Conservation (phyloP, 176 grass and related monocot species). For the Saccharum spontaneum region DNA sequence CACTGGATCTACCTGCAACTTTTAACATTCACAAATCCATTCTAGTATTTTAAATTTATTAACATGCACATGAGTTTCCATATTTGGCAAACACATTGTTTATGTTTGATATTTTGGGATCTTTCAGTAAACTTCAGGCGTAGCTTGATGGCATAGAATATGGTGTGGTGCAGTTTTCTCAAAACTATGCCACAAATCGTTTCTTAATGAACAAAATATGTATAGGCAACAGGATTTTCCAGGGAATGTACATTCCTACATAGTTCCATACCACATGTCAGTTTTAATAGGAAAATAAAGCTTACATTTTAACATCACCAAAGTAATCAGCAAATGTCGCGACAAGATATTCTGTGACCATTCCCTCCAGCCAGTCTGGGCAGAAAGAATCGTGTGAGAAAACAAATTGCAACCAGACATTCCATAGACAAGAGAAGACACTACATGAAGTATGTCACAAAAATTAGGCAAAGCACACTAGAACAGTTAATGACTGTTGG, state of each 20-base stretch:
- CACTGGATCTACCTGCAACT: slow-evolving; percentile 7
- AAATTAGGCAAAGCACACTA: not conserved
- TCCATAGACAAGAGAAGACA: not conserved
- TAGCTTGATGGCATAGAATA: not conserved
- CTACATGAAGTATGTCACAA: not conserved
- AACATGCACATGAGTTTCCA: slow-evolving; percentile 13
- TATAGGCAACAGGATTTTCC: slow-evolving; percentile 20
- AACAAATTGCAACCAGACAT: not conserved
- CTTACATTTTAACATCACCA: slow-evolving; percentile 93
- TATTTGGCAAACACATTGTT: slow-evolving; percentile 20
- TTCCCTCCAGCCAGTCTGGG: slow-evolving; percentile 83
- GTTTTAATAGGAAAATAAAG: slow-evolving; percentile 36
- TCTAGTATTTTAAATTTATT: not conserved
- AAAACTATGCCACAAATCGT: not conserved
- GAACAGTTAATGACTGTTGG: not conserved
- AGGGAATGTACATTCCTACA: slow-evolving; percentile 11
- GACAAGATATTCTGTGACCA: slow-evolving; percentile 94
- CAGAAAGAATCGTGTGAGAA: slow-evolving; percentile 25
- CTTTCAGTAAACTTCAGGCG: not conserved
- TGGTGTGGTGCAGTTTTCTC: slow-evolving; percentile 5
- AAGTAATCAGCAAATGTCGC: slow-evolving; percentile 97
- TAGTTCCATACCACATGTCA: not conserved
- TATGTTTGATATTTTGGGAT: slow-evolving; percentile 19
- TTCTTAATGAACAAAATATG: slow-evolving; percentile 9
- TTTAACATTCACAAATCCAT: not conserved